These are phyloP conservation scores for Pleurotus salmoneostramineus DNA, from an alignment of 768 basidiomycete species.

Conservation along the genomic window DNA sequence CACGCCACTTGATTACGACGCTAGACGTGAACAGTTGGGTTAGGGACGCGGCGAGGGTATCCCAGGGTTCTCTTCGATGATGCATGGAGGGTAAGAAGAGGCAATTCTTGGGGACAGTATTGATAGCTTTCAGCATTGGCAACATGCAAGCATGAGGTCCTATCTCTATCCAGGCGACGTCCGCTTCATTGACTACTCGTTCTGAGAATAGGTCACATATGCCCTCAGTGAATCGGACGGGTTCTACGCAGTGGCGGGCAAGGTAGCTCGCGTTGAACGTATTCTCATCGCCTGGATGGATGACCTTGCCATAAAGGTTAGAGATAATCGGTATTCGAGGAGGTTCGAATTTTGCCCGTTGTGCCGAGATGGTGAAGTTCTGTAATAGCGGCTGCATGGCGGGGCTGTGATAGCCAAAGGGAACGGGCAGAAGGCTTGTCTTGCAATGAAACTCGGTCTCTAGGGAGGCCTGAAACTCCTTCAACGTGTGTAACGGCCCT, in stretches of 20 bases:
- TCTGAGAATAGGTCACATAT: conserved; percentile 33
- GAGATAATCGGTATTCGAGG: conserved; percentile 61
- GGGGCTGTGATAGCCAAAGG: conserved; percentile 62
- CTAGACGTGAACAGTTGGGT: conserved; percentile 42
- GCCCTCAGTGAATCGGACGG: conserved; percentile 52
- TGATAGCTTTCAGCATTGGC: conserved; percentile 49
- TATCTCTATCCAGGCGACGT: conserved; percentile 60
- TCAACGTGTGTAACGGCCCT: conserved; percentile 44
- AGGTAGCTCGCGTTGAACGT: conserved; percentile 53
- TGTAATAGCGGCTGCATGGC: conserved; percentile 56
- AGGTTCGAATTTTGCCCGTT: conserved; percentile 30
- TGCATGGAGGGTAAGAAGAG: conserved; percentile 48
- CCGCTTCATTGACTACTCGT: conserved; percentile 16
- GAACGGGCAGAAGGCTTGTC: conserved; percentile 42
- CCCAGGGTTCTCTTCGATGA: conserved; percentile 39
- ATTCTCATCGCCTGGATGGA: conserved; percentile 45
- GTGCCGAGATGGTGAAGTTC: conserved; percentile 39
- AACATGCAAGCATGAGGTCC: conserved; percentile 59
- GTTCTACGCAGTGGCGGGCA: conserved; percentile 53
- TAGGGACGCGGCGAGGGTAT: conserved; percentile 41
- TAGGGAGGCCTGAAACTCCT: conserved; percentile 35
- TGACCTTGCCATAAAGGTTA: conserved; percentile 49
- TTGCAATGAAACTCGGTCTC: conserved; percentile 31
- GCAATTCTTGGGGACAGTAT: conserved; percentile 23
- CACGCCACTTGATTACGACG: conserved; percentile 48